Conservation (phyloP, 106 monocot genomes). For the Platanthera zijinensis region DNA sequence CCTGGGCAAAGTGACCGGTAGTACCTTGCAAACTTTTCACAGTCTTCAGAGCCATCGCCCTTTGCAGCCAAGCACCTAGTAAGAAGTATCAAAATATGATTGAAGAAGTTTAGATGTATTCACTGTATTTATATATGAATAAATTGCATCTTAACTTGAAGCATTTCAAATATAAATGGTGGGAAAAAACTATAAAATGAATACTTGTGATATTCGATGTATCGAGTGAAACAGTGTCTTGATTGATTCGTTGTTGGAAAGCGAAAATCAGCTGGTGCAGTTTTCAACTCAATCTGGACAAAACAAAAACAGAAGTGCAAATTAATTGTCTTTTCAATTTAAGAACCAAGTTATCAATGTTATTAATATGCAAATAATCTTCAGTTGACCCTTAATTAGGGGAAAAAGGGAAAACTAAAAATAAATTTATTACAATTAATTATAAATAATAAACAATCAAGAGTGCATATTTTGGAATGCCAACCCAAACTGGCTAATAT, state of each 20-base stretch:
- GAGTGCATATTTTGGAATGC: not conserved
- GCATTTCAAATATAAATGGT: not conserved
- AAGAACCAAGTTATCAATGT: not conserved
- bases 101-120: not conserved
- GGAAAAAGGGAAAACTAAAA: not conserved
- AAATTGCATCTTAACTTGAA: not conserved
- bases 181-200: constrained; percentile 2
- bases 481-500: too few relatives aligned
- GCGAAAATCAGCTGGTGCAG: constrained; percentile 66
- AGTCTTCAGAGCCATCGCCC: constrained; percentile 70
- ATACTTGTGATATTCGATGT: constrained; percentile 76
- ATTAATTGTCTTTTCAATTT: not conserved
- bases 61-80: constrained; percentile 76
- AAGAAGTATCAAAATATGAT: not conserved
- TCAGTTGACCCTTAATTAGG: not conserved
- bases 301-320: not conserved
- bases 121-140: not conserved
- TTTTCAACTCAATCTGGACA: constrained; percentile 47
- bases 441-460: not conserved
- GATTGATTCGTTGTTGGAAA: constrained; percentile 70
- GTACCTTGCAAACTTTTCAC: constrained; percentile 80
- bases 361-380: not conserved
- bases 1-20: constrained; percentile 85
- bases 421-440: not conserved
- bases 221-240: constrained; percentile 69